These are phyloP conservation scores for Paecilomyces fulvus DNA, from an alignment of 2,329 filamentous ascomycete species.

Conservation along the genomic window DNA sequence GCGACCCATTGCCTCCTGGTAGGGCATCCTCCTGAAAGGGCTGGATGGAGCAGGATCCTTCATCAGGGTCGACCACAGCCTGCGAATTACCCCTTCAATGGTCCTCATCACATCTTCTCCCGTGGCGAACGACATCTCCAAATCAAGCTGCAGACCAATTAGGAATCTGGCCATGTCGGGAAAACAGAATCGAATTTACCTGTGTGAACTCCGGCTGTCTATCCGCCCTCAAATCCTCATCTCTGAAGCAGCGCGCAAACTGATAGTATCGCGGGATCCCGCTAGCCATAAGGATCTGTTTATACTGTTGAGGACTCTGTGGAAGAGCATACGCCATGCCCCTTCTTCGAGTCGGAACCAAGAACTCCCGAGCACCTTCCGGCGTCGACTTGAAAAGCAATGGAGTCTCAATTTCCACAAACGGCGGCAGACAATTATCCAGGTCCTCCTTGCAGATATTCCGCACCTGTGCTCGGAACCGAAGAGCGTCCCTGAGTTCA, in stretches of 20 bases:
- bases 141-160: constrained; percentile 56
- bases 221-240: constrained; percentile 87
- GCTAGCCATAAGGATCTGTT: constrained; percentile 92
- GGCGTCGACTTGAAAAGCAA: constrained; percentile 95
- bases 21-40: constrained; percentile 56
- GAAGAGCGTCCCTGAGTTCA: constrained; percentile 58
- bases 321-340: constrained; percentile 83
- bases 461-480: constrained; percentile 57
- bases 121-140: constrained; percentile 83
- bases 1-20: constrained; percentile 65
- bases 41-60: constrained; percentile 32
- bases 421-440: constrained; percentile 44
- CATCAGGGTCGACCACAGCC: constrained; percentile 47
- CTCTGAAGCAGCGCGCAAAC: constrained; percentile 88
- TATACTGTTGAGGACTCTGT: constrained; percentile 97
- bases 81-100: constrained; percentile 44
- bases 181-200: constrained; percentile 36
- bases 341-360: constrained; percentile 73
- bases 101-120: constrained; percentile 60
- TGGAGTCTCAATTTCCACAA: constrained; percentile 81
- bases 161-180: background rate
- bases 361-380: constrained; percentile 87
- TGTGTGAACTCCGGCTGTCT: constrained; percentile 96
- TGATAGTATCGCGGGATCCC: constrained; percentile 80
- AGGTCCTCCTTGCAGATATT: constrained; percentile 49